Percentiles rank a stretch among this genome's conserved stretches.
Conservation (phyloP, 345 rosid genomes). For the Garcia nutans region DNA sequence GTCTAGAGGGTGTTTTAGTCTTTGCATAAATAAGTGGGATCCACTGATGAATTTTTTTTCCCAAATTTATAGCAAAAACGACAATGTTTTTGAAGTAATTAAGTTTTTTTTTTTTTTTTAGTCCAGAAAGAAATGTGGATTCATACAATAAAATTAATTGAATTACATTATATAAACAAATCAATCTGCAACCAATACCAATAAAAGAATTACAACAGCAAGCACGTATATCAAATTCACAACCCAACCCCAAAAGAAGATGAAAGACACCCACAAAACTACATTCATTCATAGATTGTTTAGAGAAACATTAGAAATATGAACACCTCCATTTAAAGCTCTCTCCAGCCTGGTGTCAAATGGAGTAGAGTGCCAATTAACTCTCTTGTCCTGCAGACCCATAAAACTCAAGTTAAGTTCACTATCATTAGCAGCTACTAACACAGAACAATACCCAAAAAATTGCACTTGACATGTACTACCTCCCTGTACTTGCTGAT, state of each 20-base stretch:
- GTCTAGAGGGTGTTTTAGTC: no score
- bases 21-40: no score
- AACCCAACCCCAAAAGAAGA: neutral
- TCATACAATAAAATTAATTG: neutral
- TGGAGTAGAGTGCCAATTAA: constrained; percentile 91
- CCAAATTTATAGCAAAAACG: no score
- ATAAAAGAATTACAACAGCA: constrained; percentile 25
- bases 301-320: neutral
- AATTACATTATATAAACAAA: constrained; percentile 1
- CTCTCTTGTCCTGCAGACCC: constrained; percentile 77
- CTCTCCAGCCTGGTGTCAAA: constrained; percentile 90
- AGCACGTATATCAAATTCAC: constrained; percentile 14
- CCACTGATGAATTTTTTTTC: no score
- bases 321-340: constrained; percentile 56
- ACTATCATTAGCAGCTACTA: constrained; percentile 6
- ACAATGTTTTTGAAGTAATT: no score
- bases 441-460: neutral
- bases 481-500: constrained; percentile 97
- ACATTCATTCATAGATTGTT: neutral
- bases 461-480: constrained; percentile 40
- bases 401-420: constrained; percentile 11
- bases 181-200: constrained; percentile 15
- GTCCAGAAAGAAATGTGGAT: neutral
- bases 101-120: no score
- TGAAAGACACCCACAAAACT: neutral